Evolutionary conservation across 495 filamentous ascomycete genomes (phyloP).

Genomic region (Talaromyces trachyspermus): DNA sequence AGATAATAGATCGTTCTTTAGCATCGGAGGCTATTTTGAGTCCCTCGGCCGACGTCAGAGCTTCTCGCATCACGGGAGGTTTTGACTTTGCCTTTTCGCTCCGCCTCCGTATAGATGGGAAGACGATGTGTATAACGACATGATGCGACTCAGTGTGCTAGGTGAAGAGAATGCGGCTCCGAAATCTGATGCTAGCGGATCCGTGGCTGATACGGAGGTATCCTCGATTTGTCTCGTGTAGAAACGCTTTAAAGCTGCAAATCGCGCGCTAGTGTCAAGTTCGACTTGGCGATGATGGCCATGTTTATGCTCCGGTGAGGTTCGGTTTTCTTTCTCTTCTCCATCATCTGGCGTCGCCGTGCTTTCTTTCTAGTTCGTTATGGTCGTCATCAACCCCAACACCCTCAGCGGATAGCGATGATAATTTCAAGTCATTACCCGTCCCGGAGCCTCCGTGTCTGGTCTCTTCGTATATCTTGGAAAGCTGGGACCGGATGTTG

Average conservation of each 20-base stretch:
- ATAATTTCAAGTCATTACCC: slow-evolving; percentile 32
- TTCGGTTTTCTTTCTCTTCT: not conserved
- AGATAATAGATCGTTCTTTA: slow-evolving; percentile 40
- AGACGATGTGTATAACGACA: slow-evolving; percentile 76
- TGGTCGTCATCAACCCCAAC: slow-evolving; percentile 14
- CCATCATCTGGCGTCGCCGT: slow-evolving; percentile 1
- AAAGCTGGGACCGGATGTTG: slow-evolving; percentile 74
- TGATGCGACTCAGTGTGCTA: slow-evolving; percentile 72
- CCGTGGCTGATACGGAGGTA: slow-evolving; percentile 44
- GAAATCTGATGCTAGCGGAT: slow-evolving; percentile 39
- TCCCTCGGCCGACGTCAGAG: slow-evolving; percentile 59
- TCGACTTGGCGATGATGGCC: slow-evolving; percentile 17
- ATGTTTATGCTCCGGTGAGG: slow-evolving; percentile 9
- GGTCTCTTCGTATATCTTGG: slow-evolving; percentile 33
- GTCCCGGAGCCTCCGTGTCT: slow-evolving; percentile 26
- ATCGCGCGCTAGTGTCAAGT: slow-evolving; percentile 32
- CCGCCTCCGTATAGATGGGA: slow-evolving; percentile 39
- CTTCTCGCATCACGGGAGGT: slow-evolving; percentile 69
- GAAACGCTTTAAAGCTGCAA: slow-evolving; percentile 57
- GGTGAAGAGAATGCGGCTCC: slow-evolving; percentile 70
- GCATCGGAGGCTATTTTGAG: slow-evolving; percentile 46
- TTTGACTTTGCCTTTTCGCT: slow-evolving; percentile 63
- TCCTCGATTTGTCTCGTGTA: slow-evolving; percentile 64
- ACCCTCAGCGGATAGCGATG: slow-evolving; percentile 25
- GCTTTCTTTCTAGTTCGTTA: slow-evolving; percentile 23